Base-by-base conservation (phyloP, 2,329 filamentous ascomycete genomes). In the Aureobasidium vineae region DNA sequence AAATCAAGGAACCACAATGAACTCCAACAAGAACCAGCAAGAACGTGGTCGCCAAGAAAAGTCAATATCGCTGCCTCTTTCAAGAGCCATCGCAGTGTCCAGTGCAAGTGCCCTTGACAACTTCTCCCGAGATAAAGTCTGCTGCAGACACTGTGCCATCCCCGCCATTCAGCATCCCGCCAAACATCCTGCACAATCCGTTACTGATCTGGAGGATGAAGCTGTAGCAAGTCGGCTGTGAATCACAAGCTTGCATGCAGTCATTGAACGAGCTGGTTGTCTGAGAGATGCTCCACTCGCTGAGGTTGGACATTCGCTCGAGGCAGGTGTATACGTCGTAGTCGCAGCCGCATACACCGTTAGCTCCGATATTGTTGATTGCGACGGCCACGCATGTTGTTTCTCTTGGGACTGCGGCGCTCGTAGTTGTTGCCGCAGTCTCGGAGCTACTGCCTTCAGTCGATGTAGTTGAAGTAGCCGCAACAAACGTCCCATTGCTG, bases 121-220 rank as follows among this genome's bases (percentile, higher is more conserved):
- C 47, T 26, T 64, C 61, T 28, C 61, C 61, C 45, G 61, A 64
- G 11, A 54, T 49, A 6, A 41, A 64, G 15, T 54, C 61, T 11
- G 47, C 38, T 2, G 31, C 49, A 31, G 47, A 36, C 7, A 64
- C 36, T 11, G 52, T 49, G 5, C 49, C 61, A 33, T n/a, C 38
- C 36, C 61, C 61, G 21, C 61, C 61, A 43, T 43, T 54, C 47
- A 64, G 38, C 61, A 64, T 53, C 23, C 49, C 61, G 16, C 61
- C 61, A 54, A 64, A 64, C 61, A 54, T 53, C n/a, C 13, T 43
- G 38, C 61, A 64, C 4, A 19, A 10, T 4, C 61, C 61, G 33
- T 33, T 47, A 13, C 49, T 45, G 6, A 38, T 43, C 49, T 64
- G 36, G 11, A 11, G 54, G 6, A 36, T 54, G 36, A 64, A 64